A percentile compares a stretch with the other conserved stretches of the same genome.
Evolutionary conservation across 352 stramenopile species (phyloP).

Genomic region (Phytophthora europaea): DNA sequence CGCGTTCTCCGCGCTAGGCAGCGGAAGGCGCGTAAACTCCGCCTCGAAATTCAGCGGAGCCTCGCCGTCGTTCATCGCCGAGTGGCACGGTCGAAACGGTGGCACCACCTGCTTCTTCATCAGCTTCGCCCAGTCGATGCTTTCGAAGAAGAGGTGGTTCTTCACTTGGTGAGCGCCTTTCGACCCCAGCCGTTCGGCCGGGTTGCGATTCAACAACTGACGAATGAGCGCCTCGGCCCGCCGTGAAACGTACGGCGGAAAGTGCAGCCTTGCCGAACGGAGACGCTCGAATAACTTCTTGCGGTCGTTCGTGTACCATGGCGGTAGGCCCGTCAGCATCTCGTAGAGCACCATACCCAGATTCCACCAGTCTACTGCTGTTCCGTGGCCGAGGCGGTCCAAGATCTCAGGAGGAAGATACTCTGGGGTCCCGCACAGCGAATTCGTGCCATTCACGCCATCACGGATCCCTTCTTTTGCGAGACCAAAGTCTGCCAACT

Average conservation of each 20-base stretch:
- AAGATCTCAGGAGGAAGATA: conserved; percentile 91
- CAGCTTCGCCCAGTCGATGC: conserved; percentile 77
- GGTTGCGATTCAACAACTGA: conserved; percentile 85
- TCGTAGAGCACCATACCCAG: conserved; percentile 87
- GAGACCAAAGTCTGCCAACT: conserved; percentile 91
- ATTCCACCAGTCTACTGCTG: conserved; percentile 95
- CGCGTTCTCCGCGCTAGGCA: conserved; percentile 70
- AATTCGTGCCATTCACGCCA: conserved; percentile 76
- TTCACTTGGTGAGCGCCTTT: conserved; percentile 81
- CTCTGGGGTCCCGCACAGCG: conserved; percentile 88
- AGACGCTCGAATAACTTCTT: conserved; percentile 92
- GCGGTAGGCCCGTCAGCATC: conserved; percentile 85
- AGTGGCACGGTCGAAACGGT: conserved; percentile 82
- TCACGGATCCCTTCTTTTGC: conserved; percentile 85
- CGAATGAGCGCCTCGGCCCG: conserved; percentile 81
- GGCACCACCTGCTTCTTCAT: conserved; percentile 68
- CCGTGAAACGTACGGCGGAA: conserved; percentile 87
- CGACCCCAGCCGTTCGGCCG: conserved; percentile 68
- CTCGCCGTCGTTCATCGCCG: conserved; percentile 76
- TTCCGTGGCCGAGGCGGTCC: conserved; percentile 85
- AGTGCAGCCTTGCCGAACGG: conserved; percentile 79
- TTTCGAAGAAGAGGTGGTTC: conserved; percentile 82
- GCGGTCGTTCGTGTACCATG: conserved; percentile 91
- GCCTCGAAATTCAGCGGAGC: conserved; percentile 87
- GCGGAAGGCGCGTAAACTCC: conserved; percentile 87